Evolutionary conservation across 345 rosid genomes (phyloP).

Genomic region (Linum usitatissimum): DNA sequence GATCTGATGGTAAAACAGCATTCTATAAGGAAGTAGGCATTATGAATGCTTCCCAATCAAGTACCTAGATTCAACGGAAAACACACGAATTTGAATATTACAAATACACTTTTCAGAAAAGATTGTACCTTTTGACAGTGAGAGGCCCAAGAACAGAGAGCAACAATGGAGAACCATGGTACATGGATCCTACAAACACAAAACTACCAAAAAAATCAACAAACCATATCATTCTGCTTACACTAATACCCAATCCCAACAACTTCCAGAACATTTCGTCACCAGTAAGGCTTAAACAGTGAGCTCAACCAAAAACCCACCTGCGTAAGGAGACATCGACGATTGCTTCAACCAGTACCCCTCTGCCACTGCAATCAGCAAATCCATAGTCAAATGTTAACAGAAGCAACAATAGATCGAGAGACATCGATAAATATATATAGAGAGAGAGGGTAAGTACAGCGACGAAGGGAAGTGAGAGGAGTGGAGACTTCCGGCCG

Average conservation of each 20-base stretch:
- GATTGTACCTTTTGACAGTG: constrained; percentile 48
- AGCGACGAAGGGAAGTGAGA: constrained; percentile 87
- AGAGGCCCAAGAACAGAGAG: constrained; percentile 78
- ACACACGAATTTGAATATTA: neutral
- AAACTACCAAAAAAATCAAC: neutral
- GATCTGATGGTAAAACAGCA: neutral
- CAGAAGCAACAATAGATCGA: neutral
- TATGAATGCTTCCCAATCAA: neutral
- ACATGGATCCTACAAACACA: constrained; percentile 66
- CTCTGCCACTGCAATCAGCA: constrained; percentile 52
- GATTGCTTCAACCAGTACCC: constrained; percentile 95
- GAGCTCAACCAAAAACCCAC: constrained; percentile 16
- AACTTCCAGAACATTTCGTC: neutral
- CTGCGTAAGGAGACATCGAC: constrained; percentile 85
- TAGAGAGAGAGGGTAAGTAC: constrained; percentile 29
- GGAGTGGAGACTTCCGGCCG: constrained; percentile 97
- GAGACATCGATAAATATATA: neutral
- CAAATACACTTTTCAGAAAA: neutral
- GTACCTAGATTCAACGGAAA: too few species aligned
- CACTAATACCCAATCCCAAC: constrained; percentile 1
- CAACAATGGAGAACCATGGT: constrained; percentile 86
- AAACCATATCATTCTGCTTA: neutral
- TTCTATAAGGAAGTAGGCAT: neutral
- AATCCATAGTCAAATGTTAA: neutral
- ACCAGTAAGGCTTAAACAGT: neutral